Evolutionary conservation across 139 green algal genomes (phyloP).

Genomic region (Volvox africanus): DNA sequence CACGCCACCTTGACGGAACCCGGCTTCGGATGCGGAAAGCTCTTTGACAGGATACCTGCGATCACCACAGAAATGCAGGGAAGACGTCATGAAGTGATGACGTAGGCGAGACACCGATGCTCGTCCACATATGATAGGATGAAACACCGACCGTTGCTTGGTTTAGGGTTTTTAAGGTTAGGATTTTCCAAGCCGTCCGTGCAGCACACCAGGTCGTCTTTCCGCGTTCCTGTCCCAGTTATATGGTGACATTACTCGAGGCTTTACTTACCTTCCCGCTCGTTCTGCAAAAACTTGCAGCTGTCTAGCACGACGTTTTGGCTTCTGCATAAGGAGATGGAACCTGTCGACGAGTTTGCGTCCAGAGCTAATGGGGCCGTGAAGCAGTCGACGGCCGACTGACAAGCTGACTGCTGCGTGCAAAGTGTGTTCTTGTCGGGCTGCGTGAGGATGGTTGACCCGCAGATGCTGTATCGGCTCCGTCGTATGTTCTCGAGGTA

Average conservation of each 20-base stretch:
- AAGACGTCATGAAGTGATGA: no score
- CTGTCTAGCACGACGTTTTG: conserved; percentile 24
- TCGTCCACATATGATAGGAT: no score
- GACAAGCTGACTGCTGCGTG: not conserved
- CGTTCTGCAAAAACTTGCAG: not conserved
- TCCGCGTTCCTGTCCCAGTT: no score
- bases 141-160: no score
- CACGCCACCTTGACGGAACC: conserved; percentile 25
- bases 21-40: not conserved
- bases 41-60: not conserved
- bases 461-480: not conserved
- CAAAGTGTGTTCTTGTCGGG: not conserved
- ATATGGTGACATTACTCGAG: no score
- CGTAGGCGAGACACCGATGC: no score
- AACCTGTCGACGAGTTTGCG: not conserved
- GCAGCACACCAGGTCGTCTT: no score
- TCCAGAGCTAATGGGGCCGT: not conserved
- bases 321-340: conserved; percentile 24
- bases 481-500: conserved; percentile 27
- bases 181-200: no score
- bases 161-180: no score
- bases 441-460: not conserved
- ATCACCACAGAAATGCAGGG: no score
- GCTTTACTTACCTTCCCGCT: not conserved
- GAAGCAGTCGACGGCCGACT: conserved; percentile 24